phyloP scores from a whole-genome alignment of 225 moss, liverwort and hornwort genomes.

The Antitrichia curtipendula region DNA sequence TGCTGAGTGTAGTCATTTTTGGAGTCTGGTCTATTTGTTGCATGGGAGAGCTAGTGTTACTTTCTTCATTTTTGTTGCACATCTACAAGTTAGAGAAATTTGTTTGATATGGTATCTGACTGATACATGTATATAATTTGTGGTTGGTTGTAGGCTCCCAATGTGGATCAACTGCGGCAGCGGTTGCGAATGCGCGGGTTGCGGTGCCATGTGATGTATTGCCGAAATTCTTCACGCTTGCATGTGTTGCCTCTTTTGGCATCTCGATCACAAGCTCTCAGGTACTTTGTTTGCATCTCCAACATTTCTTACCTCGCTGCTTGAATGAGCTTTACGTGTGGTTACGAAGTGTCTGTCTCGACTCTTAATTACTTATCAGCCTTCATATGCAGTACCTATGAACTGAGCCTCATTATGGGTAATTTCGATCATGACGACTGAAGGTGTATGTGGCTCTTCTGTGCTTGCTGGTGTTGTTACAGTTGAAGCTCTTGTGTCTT shows the following conservation, averaged over 20 bases:
- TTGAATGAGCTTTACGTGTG: neutral
- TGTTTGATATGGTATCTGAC: neutral
- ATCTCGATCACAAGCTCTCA: conserved; percentile 62
- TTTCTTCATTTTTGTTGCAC: neutral
- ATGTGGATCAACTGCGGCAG: conserved; percentile 52
- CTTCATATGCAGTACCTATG: neutral
- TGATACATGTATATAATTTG: neutral
- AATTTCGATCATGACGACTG: neutral
- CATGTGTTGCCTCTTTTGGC: conserved; percentile 59
- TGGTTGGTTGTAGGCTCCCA: conserved; percentile 33
- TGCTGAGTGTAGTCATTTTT: neutral
- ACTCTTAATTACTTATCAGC: neutral
- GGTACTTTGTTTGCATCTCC: conserved; percentile 13
- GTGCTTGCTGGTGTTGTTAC: neutral
- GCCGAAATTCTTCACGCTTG: conserved; percentile 48
- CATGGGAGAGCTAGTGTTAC: neutral
- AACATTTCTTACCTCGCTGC: neutral
- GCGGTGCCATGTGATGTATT: conserved; percentile 63
- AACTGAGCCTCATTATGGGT: neutral
- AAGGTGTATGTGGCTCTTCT: neutral
- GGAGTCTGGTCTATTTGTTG: neutral
- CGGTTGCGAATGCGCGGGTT: conserved; percentile 50
- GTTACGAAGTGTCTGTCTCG: neutral
- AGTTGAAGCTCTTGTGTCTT: neutral
- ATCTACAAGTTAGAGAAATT: neutral